Percentiles rank a stretch among this genome's conserved stretches.
These are phyloP conservation scores for Penicillium lividum DNA, from an alignment of 495 filamentous ascomycete genomes.

Conservation along the genomic window DNA sequence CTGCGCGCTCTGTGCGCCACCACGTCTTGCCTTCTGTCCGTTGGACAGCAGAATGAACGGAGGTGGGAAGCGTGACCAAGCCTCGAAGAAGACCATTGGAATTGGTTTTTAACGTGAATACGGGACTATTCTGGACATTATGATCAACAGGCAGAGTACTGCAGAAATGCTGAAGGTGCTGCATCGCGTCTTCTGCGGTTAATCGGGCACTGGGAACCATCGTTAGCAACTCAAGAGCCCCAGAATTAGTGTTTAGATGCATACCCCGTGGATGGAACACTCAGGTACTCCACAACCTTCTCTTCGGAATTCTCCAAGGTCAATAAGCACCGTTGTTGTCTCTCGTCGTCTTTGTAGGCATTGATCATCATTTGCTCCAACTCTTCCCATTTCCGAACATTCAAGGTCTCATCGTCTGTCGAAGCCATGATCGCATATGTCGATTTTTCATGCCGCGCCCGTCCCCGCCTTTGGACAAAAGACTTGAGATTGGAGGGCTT, in stretches of 20 bases:
- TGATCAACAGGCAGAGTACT: conserved; percentile 54
- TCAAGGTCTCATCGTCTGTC: conserved; percentile 34
- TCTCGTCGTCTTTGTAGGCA: conserved; percentile 69
- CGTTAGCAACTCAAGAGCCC: not conserved
- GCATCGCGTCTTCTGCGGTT: conserved; percentile 67
- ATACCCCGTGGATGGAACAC: conserved; percentile 56
- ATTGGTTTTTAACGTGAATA: conserved; percentile 45
- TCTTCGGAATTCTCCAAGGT: conserved; percentile 51
- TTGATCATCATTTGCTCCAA: conserved; percentile 74
- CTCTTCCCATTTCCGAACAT: conserved; percentile 54
- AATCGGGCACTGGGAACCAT: conserved; percentile 62
- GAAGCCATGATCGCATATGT: conserved; percentile 67
- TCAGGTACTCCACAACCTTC: conserved; percentile 47
- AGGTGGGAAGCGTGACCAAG: conserved; percentile 68
- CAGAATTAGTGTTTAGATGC: not conserved
- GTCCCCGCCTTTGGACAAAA: conserved; percentile 84
- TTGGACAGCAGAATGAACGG: conserved; percentile 65
- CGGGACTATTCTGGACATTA: conserved; percentile 55
- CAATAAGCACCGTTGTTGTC: conserved; percentile 47
- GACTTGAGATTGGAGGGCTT: conserved; percentile 74
- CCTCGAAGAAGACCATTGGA: conserved; percentile 20
- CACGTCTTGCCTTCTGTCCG: conserved; percentile 44
- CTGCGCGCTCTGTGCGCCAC: conserved; percentile 75
- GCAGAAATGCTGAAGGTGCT: conserved; percentile 86
- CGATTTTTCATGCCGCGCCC: conserved; percentile 73